Conservation (phyloP, 129 eudicot genomes). For the Solidago caesia region DNA sequence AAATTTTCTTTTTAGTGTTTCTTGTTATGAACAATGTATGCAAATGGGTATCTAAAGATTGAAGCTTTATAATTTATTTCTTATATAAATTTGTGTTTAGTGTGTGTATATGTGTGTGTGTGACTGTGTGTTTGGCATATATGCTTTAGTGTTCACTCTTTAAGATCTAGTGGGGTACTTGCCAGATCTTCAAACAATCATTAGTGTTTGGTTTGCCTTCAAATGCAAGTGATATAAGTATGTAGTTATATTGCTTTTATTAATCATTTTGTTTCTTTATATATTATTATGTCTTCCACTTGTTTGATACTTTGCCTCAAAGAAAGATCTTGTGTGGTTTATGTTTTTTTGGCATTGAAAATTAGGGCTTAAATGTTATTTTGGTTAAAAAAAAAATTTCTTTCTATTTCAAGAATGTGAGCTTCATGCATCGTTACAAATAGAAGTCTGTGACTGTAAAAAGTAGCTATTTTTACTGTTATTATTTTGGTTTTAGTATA, state of each 20-base stretch:
- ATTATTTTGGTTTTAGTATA: constrained; percentile 4
- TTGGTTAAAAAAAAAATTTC: not conserved
- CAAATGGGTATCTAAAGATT: constrained; percentile 6
- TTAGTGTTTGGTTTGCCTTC: constrained; percentile 28
- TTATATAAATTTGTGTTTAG: not conserved
- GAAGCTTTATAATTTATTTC: constrained; percentile 1
- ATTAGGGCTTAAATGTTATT: constrained; percentile 18
- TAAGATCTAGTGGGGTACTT: constrained; percentile 39
- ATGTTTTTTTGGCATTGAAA: constrained; percentile 16
- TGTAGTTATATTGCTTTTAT: constrained; percentile 18
- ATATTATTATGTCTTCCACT: constrained; percentile 35
- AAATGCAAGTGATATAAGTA: constrained; percentile 31
- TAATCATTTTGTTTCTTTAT: constrained; percentile 25
- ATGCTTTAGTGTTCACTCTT: constrained; percentile 28
- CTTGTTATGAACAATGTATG: constrained; percentile 21
- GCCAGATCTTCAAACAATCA: constrained; percentile 37
- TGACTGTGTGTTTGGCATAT: not conserved
- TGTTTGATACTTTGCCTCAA: constrained; percentile 33
- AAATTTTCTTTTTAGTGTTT: constrained; percentile 14
- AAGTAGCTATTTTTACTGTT: not conserved
- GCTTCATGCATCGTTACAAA: constrained; percentile 26
- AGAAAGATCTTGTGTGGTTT: not conserved
- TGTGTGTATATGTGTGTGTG: too few relatives aligned
- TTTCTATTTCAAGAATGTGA: not conserved
- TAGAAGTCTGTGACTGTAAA: too few relatives aligned